Conservation (phyloP, 2,329 filamentous ascomycete species). For the Mycosphaerella sp. region DNA sequence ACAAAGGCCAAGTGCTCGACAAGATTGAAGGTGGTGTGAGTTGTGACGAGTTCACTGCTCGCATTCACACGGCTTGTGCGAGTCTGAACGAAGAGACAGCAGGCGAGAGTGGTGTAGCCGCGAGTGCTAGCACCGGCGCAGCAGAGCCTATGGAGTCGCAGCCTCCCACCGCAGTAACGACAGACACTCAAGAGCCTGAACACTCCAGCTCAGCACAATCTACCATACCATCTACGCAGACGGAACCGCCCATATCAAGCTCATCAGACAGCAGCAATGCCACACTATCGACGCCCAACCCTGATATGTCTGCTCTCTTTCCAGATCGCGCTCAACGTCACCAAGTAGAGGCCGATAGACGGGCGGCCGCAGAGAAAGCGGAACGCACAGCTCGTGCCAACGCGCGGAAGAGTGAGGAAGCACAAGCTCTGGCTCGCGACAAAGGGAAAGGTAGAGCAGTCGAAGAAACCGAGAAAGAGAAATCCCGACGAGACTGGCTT, state of each 20-base stretch:
- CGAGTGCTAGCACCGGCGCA: not conserved
- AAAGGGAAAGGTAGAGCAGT: slow-evolving; percentile 28
- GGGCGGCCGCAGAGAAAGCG: slow-evolving; percentile 48
- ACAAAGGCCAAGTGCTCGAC: slow-evolving; percentile 67
- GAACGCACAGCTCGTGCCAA: slow-evolving; percentile 34
- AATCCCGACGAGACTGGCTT: slow-evolving; percentile 33
- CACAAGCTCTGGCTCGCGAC: slow-evolving; percentile 22
- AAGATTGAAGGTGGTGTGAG: slow-evolving; percentile 62
- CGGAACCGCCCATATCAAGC: not conserved
- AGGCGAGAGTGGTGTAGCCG: not conserved
- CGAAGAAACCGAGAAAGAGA: slow-evolving; percentile 32
- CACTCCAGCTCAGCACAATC: not conserved
- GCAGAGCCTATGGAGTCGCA: not conserved
- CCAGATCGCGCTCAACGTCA: slow-evolving; percentile 48
- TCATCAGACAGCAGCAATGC: not conserved
- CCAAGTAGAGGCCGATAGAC: slow-evolving; percentile 36
- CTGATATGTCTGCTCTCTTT: slow-evolving; percentile 35
- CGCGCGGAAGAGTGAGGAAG: slow-evolving; percentile 36
- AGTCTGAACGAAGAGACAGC: not conserved
- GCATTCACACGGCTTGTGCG: slow-evolving; percentile 42
- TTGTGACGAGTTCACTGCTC: slow-evolving; percentile 56
- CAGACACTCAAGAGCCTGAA: not conserved
- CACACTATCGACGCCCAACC: not conserved
- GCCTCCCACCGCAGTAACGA: not conserved
- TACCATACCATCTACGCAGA: not conserved